Evolutionary conservation across 129 eudicot species (phyloP).

Genomic region (Kitagawia praeruptora): DNA sequence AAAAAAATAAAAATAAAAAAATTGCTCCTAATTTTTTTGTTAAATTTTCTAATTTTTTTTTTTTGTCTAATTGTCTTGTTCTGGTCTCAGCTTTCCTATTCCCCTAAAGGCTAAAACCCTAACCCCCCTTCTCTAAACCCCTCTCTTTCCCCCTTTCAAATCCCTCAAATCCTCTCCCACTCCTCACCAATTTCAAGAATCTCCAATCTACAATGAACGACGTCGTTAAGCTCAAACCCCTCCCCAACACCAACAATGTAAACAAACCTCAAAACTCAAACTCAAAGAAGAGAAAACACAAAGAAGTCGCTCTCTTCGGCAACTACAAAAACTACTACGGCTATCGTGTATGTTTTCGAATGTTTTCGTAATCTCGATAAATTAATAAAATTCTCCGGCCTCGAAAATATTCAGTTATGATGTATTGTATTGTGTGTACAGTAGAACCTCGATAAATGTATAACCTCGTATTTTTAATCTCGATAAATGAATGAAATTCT

Average conservation of each 20-base stretch:
- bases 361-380: not conserved
- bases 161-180: not conserved
- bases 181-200: not conserved
- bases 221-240: not conserved
- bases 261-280: not conserved
- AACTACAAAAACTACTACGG: constrained; percentile 83
- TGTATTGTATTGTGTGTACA: too few relatives aligned
- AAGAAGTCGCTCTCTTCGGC: constrained; percentile 73
- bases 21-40: too few relatives aligned
- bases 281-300: constrained; percentile 46
- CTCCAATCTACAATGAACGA: not conserved
- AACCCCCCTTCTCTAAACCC: not conserved
- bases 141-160: not conserved
- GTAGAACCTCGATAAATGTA: too few relatives aligned
- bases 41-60: too few relatives aligned
- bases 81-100: not conserved
- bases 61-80: too few relatives aligned
- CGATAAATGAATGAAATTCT: too few relatives aligned
- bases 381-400: too few relatives aligned
- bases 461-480: too few relatives aligned
- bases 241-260: not conserved
- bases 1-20: too few relatives aligned
- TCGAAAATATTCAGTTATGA: too few relatives aligned
- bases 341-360: constrained; percentile 57
- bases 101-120: constrained; percentile 6